Evolutionary conservation across 495 filamentous ascomycete species (phyloP), one percentile per base, ranked within the genome.

Genomic region (Oleoguttula mirabilis): DNA sequence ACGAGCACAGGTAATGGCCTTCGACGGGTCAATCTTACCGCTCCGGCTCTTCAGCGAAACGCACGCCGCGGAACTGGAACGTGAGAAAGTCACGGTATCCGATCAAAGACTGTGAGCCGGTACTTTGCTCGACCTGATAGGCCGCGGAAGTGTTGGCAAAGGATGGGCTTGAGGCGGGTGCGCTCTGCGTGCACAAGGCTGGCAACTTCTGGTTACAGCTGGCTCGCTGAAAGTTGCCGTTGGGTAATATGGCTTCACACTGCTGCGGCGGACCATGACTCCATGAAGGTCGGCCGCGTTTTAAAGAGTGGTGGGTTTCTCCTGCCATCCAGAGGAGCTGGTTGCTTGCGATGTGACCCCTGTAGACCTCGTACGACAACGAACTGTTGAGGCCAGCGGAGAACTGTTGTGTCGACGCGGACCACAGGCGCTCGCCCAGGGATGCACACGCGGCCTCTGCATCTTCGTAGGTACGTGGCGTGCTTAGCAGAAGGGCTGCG

Each of bases 51-150:
- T 52, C 35, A 10, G 65, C 64, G 47, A 55, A 68, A 24, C 64
- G 57, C 20, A 68, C 37, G 10, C 65, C 65, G 3, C 60, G 49
- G 52, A 66, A 68, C 20, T 58, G 61, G 45, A 57, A 65, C 3
- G 52, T 55, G 39, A 60, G 25, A 28, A 38, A 38, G 35, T 38
- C 35, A 20, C 35, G 35, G 17, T 20, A 38, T 38, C 35, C 35
- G 20, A 38, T 10, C 21, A 38, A 22, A 10, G 35, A 20, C 35
- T 38, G 35, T 19, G 6, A 10, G n/a, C 35, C 35, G 15, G 35
- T 38, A 20, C 10, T 38, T 22, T 38, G 35, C 8, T 7, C n/a
- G 15, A 38, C 15, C 15, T 38, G 35, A 17, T 38, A 38, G 15
- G 35, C 6, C 21, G n/a, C 4, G 10, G 35, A 7, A 7, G 15